Conservation (phyloP, 805 yeast species). For the Dipodascus albidus region DNA sequence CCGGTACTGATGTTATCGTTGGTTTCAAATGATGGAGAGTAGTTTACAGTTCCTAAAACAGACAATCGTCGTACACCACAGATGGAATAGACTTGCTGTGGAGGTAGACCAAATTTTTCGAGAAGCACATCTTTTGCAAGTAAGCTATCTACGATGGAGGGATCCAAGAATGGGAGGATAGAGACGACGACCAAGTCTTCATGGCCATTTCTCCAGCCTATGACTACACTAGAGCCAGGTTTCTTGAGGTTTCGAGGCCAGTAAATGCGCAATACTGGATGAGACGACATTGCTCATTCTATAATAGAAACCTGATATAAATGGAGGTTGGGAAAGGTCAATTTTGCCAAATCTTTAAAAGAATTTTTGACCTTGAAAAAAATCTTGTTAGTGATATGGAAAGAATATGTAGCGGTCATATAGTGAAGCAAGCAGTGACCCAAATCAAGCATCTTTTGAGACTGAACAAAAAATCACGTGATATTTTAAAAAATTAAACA, state of each 20-base stretch:
- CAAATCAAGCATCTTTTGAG: too few relatives aligned
- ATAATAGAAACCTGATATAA: too few relatives aligned
- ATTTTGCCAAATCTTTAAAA: too few relatives aligned
- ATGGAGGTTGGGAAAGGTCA: not conserved
- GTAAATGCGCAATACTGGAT: constrained; percentile 17
- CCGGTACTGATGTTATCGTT: constrained; percentile 2
- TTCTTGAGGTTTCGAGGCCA: constrained; percentile 26
- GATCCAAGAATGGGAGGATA: constrained; percentile 16
- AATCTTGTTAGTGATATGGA: too few relatives aligned
- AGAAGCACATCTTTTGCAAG: constrained; percentile 12
- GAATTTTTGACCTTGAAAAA: too few relatives aligned
- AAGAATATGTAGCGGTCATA: too few relatives aligned
- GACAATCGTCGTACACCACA: constrained; percentile 14
- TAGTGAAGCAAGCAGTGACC: too few relatives aligned
- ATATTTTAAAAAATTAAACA: too few relatives aligned
- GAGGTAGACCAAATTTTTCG: constrained; percentile 9
- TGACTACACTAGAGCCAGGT: constrained; percentile 12
- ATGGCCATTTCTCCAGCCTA: constrained; percentile 18
- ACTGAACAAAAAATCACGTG: too few relatives aligned
- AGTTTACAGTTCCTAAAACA: constrained; percentile 13
- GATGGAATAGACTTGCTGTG: constrained; percentile 9
- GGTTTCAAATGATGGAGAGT: not conserved
- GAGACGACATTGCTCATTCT: not conserved
- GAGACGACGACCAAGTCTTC: constrained; percentile 17
- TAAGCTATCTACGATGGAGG: constrained; percentile 9